Percentiles rank a stretch among this genome's conserved stretches.
Evolutionary conservation across 345 rosid genomes (phyloP).

Genomic region (Lumnitzera littorea): DNA sequence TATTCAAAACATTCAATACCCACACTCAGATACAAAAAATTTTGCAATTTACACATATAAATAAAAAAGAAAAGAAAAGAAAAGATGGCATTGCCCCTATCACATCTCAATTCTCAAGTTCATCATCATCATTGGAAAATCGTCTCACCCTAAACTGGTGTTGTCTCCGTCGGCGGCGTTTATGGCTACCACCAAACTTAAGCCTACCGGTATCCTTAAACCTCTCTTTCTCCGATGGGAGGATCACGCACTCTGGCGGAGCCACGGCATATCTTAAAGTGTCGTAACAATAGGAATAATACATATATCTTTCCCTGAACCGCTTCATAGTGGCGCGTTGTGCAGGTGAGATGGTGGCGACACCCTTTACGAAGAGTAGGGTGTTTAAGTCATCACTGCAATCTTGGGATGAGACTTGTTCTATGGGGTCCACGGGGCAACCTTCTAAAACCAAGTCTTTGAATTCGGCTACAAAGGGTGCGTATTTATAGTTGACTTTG

Average conservation of each 20-base stretch:
- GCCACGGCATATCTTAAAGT: conserved; percentile 44
- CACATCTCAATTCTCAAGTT: too few relatives aligned
- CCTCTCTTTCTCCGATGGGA: conserved; percentile 39
- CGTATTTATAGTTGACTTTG: conserved; percentile 70
- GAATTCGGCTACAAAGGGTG: conserved; percentile 73
- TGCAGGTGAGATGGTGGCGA: conserved; percentile 23
- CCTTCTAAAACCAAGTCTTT: conserved; percentile 64
- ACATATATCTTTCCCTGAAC: conserved; percentile 69
- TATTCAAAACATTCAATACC: too few relatives aligned
- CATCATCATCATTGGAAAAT: neutral
- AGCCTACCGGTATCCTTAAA: conserved; percentile 63
- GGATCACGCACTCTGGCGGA: conserved; percentile 60
- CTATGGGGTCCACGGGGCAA: conserved; percentile 57
- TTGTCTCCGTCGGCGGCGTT: conserved; percentile 9
- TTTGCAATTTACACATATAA: too few relatives aligned
- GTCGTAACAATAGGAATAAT: conserved; percentile 87
- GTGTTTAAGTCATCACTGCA: conserved; percentile 24
- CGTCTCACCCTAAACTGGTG: neutral
- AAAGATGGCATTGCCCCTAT: too few relatives aligned
- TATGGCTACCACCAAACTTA: conserved; percentile 47
- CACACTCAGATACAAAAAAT: too few relatives aligned
- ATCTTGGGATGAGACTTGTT: conserved; percentile 20
- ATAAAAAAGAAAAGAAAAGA: too few relatives aligned
- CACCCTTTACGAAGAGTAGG: conserved; percentile 29
- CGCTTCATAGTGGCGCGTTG: conserved; percentile 49